Conservation (phyloP, 2,329 filamentous ascomycete genomes). For the Paraconiothyrium brasiliense region DNA sequence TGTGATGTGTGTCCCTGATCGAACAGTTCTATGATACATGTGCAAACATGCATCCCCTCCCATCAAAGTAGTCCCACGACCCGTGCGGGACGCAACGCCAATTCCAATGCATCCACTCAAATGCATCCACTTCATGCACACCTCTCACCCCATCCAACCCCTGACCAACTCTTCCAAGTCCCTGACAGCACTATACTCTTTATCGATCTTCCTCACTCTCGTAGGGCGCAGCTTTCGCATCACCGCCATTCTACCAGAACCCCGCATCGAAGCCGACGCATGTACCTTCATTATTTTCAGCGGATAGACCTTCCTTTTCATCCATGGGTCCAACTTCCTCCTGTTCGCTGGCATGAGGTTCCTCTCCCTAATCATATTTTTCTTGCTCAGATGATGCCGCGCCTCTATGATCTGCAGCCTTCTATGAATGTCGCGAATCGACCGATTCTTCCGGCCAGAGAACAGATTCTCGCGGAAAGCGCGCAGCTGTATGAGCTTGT, state of each 20-base stretch:
- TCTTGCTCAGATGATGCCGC: not conserved
- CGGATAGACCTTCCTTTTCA: not conserved
- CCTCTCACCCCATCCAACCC: slow-evolving; percentile 4
- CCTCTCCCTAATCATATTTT: not conserved
- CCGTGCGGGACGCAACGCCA: not conserved
- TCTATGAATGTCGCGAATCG: not conserved
- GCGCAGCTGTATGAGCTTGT: slow-evolving; percentile 4
- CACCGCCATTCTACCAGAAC: too few relatives aligned
- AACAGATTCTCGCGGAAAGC: not conserved
- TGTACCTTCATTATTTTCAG: too few relatives aligned
- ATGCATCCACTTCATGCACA: not conserved
- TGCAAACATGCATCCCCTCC: not conserved
- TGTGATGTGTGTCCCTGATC: not conserved
- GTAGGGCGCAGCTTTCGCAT: too few relatives aligned
- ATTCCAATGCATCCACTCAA: not conserved
- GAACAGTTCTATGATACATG: not conserved
- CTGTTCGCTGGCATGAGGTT: not conserved
- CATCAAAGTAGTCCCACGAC: not conserved
- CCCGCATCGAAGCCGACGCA: too few relatives aligned
- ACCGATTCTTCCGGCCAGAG: not conserved
- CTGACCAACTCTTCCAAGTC: slow-evolving; percentile 1
- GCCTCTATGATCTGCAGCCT: not conserved
- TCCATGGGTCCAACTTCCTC: not conserved
- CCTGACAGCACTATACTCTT: not conserved
- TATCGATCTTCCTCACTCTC: slow-evolving; percentile 1